These are phyloP conservation scores for Oropetium thomaeum DNA, from an alignment of 176 grass and related monocot genomes.

Conservation along the genomic window DNA sequence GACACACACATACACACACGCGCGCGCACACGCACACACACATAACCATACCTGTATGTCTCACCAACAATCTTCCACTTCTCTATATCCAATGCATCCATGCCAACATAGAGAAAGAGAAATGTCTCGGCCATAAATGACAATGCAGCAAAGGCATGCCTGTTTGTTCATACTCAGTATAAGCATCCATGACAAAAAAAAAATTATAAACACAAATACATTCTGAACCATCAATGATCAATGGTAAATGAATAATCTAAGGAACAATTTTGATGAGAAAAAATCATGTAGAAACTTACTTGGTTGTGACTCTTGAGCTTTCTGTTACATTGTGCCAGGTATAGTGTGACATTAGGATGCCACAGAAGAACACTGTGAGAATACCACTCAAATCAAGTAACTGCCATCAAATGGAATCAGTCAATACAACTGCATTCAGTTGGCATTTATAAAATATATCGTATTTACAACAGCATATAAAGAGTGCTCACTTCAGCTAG, in stretches of 20 bases:
- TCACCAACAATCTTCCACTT: conserved; percentile 77
- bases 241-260: conserved; percentile 20
- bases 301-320: conserved; percentile 93
- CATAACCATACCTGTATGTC: conserved; percentile 36
- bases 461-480: conserved; percentile 9
- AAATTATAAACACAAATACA: neutral
- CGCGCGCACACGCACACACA: too few relatives aligned
- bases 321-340: conserved; percentile 99
- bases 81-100: conserved; percentile 96
- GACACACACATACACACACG: too few relatives aligned
- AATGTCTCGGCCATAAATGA: conserved; percentile 90
- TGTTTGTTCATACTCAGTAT: conserved; percentile 24
- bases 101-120: conserved; percentile 94
- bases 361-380: conserved; percentile 92
- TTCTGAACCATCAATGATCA: neutral
- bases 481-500: conserved; percentile 71
- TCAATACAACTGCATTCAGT: conserved; percentile 11
- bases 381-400: conserved; percentile 92
- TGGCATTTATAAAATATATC: neutral
- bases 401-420: conserved; percentile 44
- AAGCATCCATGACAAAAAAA: neutral
- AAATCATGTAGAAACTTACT: conserved; percentile 49
- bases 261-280: neutral
- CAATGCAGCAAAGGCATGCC: conserved; percentile 86
- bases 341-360: conserved; percentile 94